Percentiles rank a stretch among this genome's conserved stretches.
Evolutionary conservation across 2,329 filamentous ascomycete species (phyloP).

Genomic region (Colletotrichum endophyticum): DNA sequence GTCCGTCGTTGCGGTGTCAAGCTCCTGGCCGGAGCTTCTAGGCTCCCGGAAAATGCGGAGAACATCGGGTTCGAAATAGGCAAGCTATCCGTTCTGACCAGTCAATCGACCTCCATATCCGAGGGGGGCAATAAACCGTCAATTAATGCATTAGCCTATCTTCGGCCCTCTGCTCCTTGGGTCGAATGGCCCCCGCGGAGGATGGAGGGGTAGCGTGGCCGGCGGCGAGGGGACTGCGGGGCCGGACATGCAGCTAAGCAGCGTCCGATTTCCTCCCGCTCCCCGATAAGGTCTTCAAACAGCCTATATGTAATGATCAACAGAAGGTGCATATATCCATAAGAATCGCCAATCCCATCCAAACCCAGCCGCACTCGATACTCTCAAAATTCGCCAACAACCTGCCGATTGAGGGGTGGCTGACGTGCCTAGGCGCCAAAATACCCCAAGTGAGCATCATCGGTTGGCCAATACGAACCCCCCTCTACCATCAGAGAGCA

Average conservation of each 20-base stretch:
- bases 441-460: background rate
- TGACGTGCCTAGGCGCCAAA: background rate
- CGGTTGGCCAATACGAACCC: background rate
- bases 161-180: background rate
- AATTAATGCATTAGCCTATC: constrained; percentile 4
- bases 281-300: background rate
- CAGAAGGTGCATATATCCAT: background rate
- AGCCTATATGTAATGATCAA: background rate
- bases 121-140: constrained; percentile 7
- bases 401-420: background rate
- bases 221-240: background rate
- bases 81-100: background rate
- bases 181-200: background rate
- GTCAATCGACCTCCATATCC: background rate
- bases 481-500: background rate
- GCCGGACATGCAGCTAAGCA: constrained; percentile 3
- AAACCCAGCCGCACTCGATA: background rate
- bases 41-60: background rate
- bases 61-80: background rate
- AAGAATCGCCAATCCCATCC: background rate
- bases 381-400: background rate
- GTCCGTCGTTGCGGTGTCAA: background rate
- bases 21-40: background rate
- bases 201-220: background rate
- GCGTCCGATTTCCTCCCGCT: background rate